Evolutionary conservation across 2,329 filamentous ascomycete species (phyloP).

Genomic region (Hypocrella siamensis): DNA sequence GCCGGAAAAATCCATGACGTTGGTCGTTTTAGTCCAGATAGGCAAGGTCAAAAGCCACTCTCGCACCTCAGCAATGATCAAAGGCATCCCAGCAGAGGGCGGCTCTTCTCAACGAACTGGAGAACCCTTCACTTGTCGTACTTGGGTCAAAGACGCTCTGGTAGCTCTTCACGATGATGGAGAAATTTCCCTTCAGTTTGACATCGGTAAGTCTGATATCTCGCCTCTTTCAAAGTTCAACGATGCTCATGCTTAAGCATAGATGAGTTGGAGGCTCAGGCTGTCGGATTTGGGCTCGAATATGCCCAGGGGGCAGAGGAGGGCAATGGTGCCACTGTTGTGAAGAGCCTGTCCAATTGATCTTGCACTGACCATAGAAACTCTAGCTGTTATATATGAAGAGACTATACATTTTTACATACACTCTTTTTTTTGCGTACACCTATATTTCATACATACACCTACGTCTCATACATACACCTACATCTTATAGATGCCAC

Average conservation of each 20-base stretch:
- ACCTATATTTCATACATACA: no score
- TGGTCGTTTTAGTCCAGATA: not conserved
- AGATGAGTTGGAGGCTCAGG: not conserved
- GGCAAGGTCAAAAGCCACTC: not conserved
- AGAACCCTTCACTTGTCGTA: not conserved
- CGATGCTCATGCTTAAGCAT: not conserved
- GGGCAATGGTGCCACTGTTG: not conserved
- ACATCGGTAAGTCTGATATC: not conserved
- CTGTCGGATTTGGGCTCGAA: not conserved
- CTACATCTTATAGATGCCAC: no score
- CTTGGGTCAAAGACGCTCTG: slow-evolving; percentile 1
- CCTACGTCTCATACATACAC: no score
- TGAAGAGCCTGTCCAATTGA: no score
- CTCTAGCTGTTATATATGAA: no score
- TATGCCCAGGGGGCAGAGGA: no score
- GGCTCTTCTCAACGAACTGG: not conserved
- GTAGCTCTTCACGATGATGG: not conserved
- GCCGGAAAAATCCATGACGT: not conserved
- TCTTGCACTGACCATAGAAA: no score
- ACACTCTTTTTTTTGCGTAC: no score
- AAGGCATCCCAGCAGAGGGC: not conserved
- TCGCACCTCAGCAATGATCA: not conserved
- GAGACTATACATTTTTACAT: no score
- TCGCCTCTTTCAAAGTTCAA: not conserved
- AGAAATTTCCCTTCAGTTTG: slow-evolving; percentile 1